phyloP scores from a whole-genome alignment of 2,329 filamentous ascomycete species.

The Clonostachys sp. region DNA sequence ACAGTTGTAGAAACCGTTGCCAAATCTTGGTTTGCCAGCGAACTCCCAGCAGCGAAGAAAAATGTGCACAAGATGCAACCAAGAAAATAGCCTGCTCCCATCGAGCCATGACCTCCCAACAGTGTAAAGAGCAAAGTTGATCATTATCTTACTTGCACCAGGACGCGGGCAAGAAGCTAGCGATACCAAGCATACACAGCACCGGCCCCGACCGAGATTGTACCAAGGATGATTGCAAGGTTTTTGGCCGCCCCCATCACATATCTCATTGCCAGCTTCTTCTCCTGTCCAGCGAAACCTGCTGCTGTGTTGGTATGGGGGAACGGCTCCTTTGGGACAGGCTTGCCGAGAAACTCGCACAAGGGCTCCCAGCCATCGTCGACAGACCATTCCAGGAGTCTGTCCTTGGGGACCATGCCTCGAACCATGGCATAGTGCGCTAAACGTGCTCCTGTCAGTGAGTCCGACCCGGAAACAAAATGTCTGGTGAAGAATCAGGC shows the following conservation, averaged over 20 bases:
- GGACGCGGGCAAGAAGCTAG: too few species aligned
- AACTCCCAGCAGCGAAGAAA: too few species aligned
- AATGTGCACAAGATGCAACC: too few species aligned
- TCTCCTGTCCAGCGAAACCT: not conserved
- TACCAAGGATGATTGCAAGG: not conserved
- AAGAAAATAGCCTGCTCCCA: too few species aligned
- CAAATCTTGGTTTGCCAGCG: too few species aligned
- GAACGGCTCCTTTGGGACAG: conserved; percentile 13
- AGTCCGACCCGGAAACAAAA: not conserved
- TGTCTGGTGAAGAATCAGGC: not conserved
- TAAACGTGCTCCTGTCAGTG: conserved; percentile 2
- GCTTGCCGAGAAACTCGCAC: conserved; percentile 26
- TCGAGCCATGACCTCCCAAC: too few species aligned
- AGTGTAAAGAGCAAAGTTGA: too few species aligned
- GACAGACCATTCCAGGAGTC: conserved; percentile 17
- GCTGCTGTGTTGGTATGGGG: not conserved
- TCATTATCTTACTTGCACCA: too few species aligned
- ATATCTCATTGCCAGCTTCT: not conserved
- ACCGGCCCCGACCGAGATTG: not conserved
- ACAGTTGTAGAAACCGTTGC: too few species aligned
- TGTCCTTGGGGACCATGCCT: conserved; percentile 14
- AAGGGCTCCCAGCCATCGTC: conserved; percentile 27
- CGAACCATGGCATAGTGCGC: conserved; percentile 24
- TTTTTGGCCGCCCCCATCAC: not conserved
- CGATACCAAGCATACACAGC: too few species aligned